These are phyloP conservation scores for Verticillium tricorpus DNA, from an alignment of 2,329 filamentous ascomycete genomes.

Conservation along the genomic window DNA sequence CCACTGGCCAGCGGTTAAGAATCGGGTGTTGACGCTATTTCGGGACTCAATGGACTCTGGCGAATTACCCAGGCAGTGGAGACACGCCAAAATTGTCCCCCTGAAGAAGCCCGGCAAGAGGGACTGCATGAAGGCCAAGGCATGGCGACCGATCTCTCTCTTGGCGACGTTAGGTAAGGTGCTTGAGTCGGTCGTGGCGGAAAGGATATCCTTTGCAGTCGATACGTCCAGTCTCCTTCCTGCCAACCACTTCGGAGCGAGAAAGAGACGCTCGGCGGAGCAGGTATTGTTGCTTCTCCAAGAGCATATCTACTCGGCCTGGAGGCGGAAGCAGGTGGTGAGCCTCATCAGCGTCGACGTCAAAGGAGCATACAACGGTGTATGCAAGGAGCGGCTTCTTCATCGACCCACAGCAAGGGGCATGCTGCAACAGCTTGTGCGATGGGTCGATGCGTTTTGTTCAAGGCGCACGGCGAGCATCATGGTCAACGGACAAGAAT, in stretches of 20 bases:
- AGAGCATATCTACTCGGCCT: slow-evolving; percentile 2
- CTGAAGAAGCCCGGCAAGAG: slow-evolving; percentile 21
- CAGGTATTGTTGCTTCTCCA: slow-evolving; percentile 1
- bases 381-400: slow-evolving; percentile 25
- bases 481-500: slow-evolving; percentile 14
- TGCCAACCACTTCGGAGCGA: slow-evolving; percentile 1
- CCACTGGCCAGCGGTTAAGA: slow-evolving; percentile 8
- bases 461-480: slow-evolving; percentile 17
- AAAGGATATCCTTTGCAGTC: slow-evolving; percentile 1
- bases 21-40: slow-evolving; percentile 11
- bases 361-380: slow-evolving; percentile 34
- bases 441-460: slow-evolving; percentile 19
- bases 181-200: not conserved
- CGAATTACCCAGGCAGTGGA: not conserved
- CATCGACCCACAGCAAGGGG: slow-evolving; percentile 15
- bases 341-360: slow-evolving; percentile 32
- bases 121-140: slow-evolving; percentile 20
- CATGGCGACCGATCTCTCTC: slow-evolving; percentile 20
- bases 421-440: slow-evolving; percentile 13
- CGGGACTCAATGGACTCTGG: slow-evolving; percentile 2
- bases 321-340: slow-evolving; percentile 16
- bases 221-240: not conserved
- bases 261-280: slow-evolving; percentile 2
- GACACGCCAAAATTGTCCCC: slow-evolving; percentile 19
- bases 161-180: slow-evolving; percentile 20